Evolutionary conservation across 768 basidiomycete genomes (phyloP), one percentile per base, ranked within the genome.

Genomic region (Serendipita sp.): DNA sequence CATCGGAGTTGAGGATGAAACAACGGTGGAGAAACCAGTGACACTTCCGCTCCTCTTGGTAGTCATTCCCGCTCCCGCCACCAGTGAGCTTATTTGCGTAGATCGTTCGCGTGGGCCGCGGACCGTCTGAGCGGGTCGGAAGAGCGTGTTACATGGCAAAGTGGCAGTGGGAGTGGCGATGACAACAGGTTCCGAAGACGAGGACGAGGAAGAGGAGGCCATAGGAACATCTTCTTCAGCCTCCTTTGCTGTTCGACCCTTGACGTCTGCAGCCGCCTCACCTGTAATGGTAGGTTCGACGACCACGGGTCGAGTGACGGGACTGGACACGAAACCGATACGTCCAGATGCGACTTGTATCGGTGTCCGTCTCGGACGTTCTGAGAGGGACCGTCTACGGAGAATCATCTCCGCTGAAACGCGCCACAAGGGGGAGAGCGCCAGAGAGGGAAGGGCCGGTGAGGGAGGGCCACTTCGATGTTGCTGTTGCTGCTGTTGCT

Each of bases 401-500:
- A 58, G 53, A 34, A 58, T 58, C 53, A 58, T 58, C 53, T 58
- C 53, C 17, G 53, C 53, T 31, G 53, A 58, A 31, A 58, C 53
- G 17, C 33, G 24, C 53, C 53, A 58, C 53, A 58, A 30, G 30
- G 53, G 53, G 26, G 53, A 58, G 26, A 58, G 33, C 11, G 53
- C 22, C 20, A 58, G 33, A 13, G 53, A 58, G 26, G 53, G 53
- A 4, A 58, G 53, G 26, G 53, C 53, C 4, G 53, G 53, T 33
- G 53, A 58, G 9, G 31, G 24, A 26, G 53, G 53, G 11, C 38
- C 38, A 38, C 38, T 38, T 38, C 38, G 38, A 38, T 38, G 38
- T 38, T 38, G 38, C 38, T 38, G 38, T 38, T 38, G 38, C 38
- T 38, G 38, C 14, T 38, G n/a, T n/a, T n/a, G 38, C 14, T 38